Percentiles rank a stretch among this genome's conserved stretches.
Conservation (phyloP, 192 early-diverging fungal genomes). For the Oehlia diaphana region DNA sequence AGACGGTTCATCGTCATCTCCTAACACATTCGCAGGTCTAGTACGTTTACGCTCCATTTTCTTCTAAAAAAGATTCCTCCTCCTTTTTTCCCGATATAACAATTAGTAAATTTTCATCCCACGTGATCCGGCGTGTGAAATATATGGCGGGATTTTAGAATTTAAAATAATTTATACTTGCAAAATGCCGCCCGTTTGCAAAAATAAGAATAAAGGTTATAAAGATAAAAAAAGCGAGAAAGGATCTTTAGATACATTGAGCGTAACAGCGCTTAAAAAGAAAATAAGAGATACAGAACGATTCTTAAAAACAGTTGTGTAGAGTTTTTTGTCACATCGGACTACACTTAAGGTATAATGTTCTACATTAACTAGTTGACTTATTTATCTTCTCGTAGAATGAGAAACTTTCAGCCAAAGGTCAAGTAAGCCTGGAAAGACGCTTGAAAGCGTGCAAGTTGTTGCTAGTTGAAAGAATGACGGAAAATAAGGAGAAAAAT, state of each 20-base stretch:
- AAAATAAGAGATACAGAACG: constrained; percentile 44
- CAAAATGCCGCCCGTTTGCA: constrained; percentile 1
- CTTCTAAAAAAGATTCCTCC: not conserved
- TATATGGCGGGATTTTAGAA: too few relatives aligned
- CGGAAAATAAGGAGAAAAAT: constrained; percentile 43
- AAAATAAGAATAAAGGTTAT: not conserved
- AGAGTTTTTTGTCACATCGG: too few relatives aligned
- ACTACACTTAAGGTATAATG: too few relatives aligned
- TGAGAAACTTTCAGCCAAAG: constrained; percentile 42
- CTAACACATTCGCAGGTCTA: constrained; percentile 8
- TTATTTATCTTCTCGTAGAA: constrained; percentile 10
- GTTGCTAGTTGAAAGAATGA: constrained; percentile 42
- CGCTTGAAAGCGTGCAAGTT: constrained; percentile 46
- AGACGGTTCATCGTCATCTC: constrained; percentile 16
- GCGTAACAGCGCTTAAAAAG: constrained; percentile 44
- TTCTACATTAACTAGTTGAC: too few relatives aligned
- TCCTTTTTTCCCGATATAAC: too few relatives aligned
- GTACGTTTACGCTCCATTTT: constrained; percentile 21
- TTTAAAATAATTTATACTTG: too few relatives aligned
- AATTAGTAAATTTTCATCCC: too few relatives aligned
- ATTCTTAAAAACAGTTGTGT: constrained; percentile 28
- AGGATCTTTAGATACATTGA: not conserved
- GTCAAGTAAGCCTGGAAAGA: constrained; percentile 36
- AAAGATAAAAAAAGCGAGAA: not conserved
- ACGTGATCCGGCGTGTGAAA: too few relatives aligned